phyloP scores from a whole-genome alignment of 1,284 basidiomycete genomes.

The Phylloporus sp. region DNA sequence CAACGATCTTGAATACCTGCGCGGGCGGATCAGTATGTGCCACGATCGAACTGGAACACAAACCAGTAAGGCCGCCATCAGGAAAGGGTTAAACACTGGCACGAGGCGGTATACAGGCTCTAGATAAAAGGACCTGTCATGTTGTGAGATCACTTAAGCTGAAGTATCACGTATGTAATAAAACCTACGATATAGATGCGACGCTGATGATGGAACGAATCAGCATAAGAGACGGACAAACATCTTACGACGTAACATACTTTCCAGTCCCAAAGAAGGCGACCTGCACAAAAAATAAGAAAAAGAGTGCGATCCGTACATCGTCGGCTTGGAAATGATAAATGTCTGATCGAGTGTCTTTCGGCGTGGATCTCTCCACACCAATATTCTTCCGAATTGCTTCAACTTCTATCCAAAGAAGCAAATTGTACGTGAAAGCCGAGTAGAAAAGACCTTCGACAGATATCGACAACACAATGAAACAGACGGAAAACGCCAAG shows the following conservation, averaged over 20 bases:
- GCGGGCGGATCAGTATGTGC: slow-evolving; percentile 2
- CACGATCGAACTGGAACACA: slow-evolving; percentile 21
- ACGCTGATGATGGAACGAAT: slow-evolving; percentile 53
- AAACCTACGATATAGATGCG: slow-evolving; percentile 81
- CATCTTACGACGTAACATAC: slow-evolving; percentile 48
- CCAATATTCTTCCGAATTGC: slow-evolving; percentile 37
- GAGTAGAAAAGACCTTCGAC: slow-evolving; percentile 85
- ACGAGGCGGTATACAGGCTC: slow-evolving; percentile 90
- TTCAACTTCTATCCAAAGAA: slow-evolving; percentile 77
- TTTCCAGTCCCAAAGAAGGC: slow-evolving; percentile 91
- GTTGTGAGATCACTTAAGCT: slow-evolving; percentile 8
- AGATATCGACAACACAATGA: slow-evolving; percentile 82
- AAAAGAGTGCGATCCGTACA: slow-evolving; percentile 78
- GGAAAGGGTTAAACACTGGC: slow-evolving; percentile 86
- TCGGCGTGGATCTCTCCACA: slow-evolving; percentile 6
- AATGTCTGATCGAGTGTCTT: slow-evolving; percentile 1
- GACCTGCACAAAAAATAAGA: slow-evolving; percentile 86
- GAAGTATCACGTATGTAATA: background rate
- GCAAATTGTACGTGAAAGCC: slow-evolving; percentile 65
- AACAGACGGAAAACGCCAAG: slow-evolving; percentile 77
- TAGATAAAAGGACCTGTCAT: slow-evolving; percentile 78
- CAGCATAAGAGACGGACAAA: slow-evolving; percentile 4
- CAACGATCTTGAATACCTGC: slow-evolving; percentile 83
- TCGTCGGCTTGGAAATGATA: slow-evolving; percentile 66
- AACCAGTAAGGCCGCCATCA: slow-evolving; percentile 79